Conservation (phyloP, 306 rosid species). For the Casuarina cunninghamiana region DNA sequence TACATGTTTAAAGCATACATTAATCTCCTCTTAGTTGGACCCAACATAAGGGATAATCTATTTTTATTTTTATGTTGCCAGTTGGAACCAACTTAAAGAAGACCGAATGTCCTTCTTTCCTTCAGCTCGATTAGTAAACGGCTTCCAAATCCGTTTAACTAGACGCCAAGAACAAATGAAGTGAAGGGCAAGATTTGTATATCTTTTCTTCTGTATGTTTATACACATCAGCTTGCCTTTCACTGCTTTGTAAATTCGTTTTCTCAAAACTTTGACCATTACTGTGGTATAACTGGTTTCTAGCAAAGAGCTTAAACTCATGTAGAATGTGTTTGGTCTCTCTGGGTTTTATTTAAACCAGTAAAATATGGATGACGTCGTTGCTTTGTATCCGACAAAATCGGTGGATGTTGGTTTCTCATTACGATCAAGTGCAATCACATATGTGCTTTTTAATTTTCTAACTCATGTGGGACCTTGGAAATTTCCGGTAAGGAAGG, state of each 20-base stretch:
- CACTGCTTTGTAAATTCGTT: conserved; percentile 5
- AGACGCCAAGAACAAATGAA: conserved; percentile 36
- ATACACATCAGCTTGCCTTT: conserved; percentile 18
- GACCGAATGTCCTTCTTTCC: conserved; percentile 91
- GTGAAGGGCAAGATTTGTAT: conserved; percentile 19
- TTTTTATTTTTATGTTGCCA: conserved; percentile 22
- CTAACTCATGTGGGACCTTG: too few species aligned
- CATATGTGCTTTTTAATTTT: too few species aligned
- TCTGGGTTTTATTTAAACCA: not conserved
- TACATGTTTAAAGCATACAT: not conserved
- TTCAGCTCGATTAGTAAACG: conserved; percentile 85
- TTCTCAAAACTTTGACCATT: not conserved
- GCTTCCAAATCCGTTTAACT: conserved; percentile 64
- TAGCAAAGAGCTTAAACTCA: not conserved
- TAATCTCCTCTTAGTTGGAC: not conserved
- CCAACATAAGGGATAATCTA: not conserved
- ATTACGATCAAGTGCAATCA: too few species aligned
- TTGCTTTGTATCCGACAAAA: too few species aligned
- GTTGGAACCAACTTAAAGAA: conserved; percentile 83
- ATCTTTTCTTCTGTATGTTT: conserved; percentile 8
- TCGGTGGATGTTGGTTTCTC: too few species aligned
- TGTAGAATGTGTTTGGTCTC: not conserved
- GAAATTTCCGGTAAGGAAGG: too few species aligned
- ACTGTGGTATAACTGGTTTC: not conserved
- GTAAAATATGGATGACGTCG: too few species aligned